A percentile compares a stretch with the other conserved stretches of the same genome.
phyloP scores from a whole-genome alignment of 2,329 filamentous ascomycete genomes.

The Cladophialophora immunda region DNA sequence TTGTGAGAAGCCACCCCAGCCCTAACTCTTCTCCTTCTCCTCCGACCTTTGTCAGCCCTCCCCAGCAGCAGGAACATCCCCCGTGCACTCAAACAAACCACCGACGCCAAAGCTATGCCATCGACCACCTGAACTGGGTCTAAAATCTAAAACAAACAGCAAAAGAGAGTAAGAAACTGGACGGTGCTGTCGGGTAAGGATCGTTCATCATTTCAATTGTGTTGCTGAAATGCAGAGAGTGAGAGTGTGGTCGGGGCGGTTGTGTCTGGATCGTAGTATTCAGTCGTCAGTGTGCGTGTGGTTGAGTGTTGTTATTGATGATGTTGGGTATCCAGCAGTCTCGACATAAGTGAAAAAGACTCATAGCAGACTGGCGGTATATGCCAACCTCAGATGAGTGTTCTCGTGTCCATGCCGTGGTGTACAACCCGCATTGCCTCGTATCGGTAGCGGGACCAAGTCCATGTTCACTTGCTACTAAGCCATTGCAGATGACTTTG shows the following conservation, averaged over 20 bases:
- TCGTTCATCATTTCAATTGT: constrained; percentile 35
- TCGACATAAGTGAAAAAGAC: neutral
- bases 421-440: neutral
- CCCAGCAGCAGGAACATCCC: neutral
- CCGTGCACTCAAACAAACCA: constrained; percentile 14
- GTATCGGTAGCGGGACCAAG: neutral
- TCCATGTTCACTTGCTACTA: constrained; percentile 10
- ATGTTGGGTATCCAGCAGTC: constrained; percentile 3
- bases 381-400: neutral
- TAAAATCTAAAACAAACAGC: constrained; percentile 16
- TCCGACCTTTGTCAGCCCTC: constrained; percentile 6
- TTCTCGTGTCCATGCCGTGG: neutral
- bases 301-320: constrained; percentile 8
- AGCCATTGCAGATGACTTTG: constrained; percentile 33
- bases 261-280: constrained; percentile 17
- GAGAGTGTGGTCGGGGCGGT: constrained; percentile 1
- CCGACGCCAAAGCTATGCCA: constrained; percentile 36
- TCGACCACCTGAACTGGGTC: constrained; percentile 24
- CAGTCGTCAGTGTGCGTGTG: constrained; percentile 14
- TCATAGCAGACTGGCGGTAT: neutral
- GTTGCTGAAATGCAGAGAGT: constrained; percentile 29
- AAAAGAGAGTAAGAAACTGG: constrained; percentile 17
- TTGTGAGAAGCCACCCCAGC: neutral
- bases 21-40: neutral
- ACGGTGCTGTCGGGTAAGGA: constrained; percentile 20